Evolutionary conservation across 768 basidiomycete genomes (phyloP), one percentile per base, ranked within the genome.

Genomic region (Panus rudis): DNA sequence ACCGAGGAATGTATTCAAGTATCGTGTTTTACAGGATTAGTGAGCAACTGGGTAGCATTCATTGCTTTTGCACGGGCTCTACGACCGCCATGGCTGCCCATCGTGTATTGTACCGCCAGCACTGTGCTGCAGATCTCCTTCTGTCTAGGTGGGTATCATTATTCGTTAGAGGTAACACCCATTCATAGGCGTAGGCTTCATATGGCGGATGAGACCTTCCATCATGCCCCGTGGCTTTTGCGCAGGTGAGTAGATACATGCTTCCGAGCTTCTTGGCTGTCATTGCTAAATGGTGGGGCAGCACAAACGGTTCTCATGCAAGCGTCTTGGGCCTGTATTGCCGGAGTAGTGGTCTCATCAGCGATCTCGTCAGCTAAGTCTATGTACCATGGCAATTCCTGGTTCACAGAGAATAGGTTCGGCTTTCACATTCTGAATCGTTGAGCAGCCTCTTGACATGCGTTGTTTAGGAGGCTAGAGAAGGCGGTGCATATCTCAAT

Each of bases 161-260:
- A 20, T 25, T 35, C 21, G 11, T 19, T 16, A 21, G 27, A n/a
- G 17, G 17, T 22, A 16, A 14, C 35, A 38, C 34, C 26, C 26
- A 23, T 34, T 52, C 20, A 48, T 26, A 14, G 39, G 14, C 14
- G 16, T 50, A 83, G 82, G 81, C 10, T 71, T 84, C 61, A 66
- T 78, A 12, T 82, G 76, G 69, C 58, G 62, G 39, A 83, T 84
- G 81, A 65, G 78, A 49, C 78, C 81, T 1, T 64, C 62, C 38
- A 54, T 46, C 16, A 84, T 84, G 79, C 77, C 80, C 7, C 61
- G 54, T 26, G 50, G 55, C 22, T 83, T 84, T 49, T 84, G 82
- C 52, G 60, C 75, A 26, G 66, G 79, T 78, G 51, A 47, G 71
- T 58, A 39, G 34, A 3, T 20, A 35, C 33, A 16, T 7, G 33